Evolutionary conservation across 352 stramenopile species (phyloP).

Genomic region (Pythium angustatum): DNA sequence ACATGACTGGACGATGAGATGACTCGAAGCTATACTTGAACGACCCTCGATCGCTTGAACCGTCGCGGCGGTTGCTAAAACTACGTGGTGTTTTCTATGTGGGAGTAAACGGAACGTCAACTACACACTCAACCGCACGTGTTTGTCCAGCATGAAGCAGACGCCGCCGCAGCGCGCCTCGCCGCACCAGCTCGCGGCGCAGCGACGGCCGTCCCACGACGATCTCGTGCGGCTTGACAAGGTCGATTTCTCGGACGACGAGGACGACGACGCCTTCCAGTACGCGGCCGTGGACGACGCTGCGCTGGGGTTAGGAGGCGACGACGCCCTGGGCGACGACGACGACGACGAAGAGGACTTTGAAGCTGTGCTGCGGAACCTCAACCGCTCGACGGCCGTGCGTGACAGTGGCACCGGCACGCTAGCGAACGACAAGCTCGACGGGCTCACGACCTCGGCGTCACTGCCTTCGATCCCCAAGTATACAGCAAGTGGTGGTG

Average conservation of each 20-base stretch:
- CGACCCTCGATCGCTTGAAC: too few relatives aligned
- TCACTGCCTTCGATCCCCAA: constrained; percentile 30
- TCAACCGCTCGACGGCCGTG: constrained; percentile 60
- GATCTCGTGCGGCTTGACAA: constrained; percentile 87
- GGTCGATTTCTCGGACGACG: constrained; percentile 82
- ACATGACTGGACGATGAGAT: too few relatives aligned
- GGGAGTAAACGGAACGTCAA: too few relatives aligned
- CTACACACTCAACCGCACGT: neutral
- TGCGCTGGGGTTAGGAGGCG: constrained; percentile 35
- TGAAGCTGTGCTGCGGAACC: constrained; percentile 74
- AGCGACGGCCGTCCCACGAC: constrained; percentile 43
- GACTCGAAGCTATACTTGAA: too few relatives aligned
- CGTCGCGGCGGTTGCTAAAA: too few relatives aligned
- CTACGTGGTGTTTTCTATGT: too few relatives aligned
- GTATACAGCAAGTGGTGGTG: neutral
- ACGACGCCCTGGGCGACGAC: constrained; percentile 70
- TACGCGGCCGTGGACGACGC: constrained; percentile 79
- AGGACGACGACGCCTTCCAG: constrained; percentile 80
- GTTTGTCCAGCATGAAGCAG: constrained; percentile 21
- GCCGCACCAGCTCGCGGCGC: constrained; percentile 29
- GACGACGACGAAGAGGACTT: constrained; percentile 90
- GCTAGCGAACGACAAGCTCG: constrained; percentile 6
- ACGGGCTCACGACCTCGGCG: constrained; percentile 14
- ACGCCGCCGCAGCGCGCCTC: constrained; percentile 23
- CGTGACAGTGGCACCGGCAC: constrained; percentile 1